A percentile compares a stretch with the other conserved stretches of the same genome.
Evolutionary conservation across 495 filamentous ascomycete genomes (phyloP).

Genomic region (Talaromyces nanjingensis): DNA sequence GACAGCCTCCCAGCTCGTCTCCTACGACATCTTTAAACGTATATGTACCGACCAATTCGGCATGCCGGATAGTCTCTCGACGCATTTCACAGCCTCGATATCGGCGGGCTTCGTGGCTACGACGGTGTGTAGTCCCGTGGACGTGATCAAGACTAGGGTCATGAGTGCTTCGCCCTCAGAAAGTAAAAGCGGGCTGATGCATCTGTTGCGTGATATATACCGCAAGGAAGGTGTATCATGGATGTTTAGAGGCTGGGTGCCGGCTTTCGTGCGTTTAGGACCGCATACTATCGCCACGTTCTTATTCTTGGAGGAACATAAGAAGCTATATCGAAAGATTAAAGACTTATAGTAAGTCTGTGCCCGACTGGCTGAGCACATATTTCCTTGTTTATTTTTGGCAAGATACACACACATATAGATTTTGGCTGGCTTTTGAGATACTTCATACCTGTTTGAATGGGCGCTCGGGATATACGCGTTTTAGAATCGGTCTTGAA

Average conservation of each 20-base stretch:
- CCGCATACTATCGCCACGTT: slow-evolving; percentile 95
- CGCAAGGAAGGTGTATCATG: slow-evolving; percentile 73
- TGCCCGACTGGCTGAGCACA: neutral
- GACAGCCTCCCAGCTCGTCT: slow-evolving; percentile 85
- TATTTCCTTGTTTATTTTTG: neutral
- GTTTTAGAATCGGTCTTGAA: slow-evolving; percentile 13
- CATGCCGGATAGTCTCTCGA: slow-evolving; percentile 69
- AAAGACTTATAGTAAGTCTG: slow-evolving; percentile 27
- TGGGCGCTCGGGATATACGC: slow-evolving; percentile 13
- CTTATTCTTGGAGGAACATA: slow-evolving; percentile 81
- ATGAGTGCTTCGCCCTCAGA: slow-evolving; percentile 64
- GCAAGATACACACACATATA: neutral
- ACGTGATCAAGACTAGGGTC: slow-evolving; percentile 94
- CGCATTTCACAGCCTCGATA: slow-evolving; percentile 82
- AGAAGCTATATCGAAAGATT: slow-evolving; percentile 44
- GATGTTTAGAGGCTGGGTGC: slow-evolving; percentile 98
- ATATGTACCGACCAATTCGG: slow-evolving; percentile 58
- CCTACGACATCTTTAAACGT: slow-evolving; percentile 86
- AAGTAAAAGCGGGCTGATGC: slow-evolving; percentile 47
- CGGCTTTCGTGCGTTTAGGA: slow-evolving; percentile 87
- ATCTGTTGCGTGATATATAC: slow-evolving; percentile 60
- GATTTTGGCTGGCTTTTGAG: slow-evolving; percentile 1
- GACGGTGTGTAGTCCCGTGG: slow-evolving; percentile 89
- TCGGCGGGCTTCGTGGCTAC: slow-evolving; percentile 90
- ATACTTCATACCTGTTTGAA: slow-evolving; percentile 7